Conservation (phyloP, 331 rosid species). For the Pyracantha coccinea region DNA sequence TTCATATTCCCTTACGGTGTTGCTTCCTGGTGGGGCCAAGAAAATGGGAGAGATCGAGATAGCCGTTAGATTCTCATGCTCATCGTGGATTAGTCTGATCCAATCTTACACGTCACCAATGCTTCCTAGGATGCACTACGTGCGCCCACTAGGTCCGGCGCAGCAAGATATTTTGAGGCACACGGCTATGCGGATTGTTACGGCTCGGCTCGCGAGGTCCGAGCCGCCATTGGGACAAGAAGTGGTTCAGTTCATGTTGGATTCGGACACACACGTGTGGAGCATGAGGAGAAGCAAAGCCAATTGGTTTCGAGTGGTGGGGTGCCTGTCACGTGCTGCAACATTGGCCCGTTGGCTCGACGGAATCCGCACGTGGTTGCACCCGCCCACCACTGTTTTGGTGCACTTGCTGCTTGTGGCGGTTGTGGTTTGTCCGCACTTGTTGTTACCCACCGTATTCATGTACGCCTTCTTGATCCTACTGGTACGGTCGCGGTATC, state of each 20-base stretch:
- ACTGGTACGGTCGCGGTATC: conserved; percentile 34
- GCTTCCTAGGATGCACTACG: conserved; percentile 78
- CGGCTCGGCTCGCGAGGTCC: neutral
- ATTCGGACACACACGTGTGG: neutral
- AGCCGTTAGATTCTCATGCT: conserved; percentile 62
- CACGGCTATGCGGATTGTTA: neutral
- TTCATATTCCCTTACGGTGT: conserved; percentile 47
- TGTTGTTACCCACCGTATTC: conserved; percentile 62
- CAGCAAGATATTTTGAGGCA: conserved; percentile 75
- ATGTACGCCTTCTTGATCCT: conserved; percentile 64
- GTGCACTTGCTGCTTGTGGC: conserved; percentile 50
- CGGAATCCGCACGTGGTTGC: conserved; percentile 46
- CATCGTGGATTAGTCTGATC: conserved; percentile 64
- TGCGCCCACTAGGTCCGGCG: conserved; percentile 61
- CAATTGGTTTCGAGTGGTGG: neutral
- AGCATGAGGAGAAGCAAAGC: neutral
- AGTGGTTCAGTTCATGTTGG: neutral
- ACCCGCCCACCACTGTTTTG: conserved; percentile 61
- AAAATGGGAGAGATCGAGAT: conserved; percentile 91
- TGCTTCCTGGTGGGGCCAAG: conserved; percentile 71
- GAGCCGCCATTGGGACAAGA: neutral
- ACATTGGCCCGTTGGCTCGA: neutral
- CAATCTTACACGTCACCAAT: conserved; percentile 69
- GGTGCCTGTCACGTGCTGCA: neutral
- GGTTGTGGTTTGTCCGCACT: conserved; percentile 46